A percentile compares a stretch with the other conserved stretches of the same genome.
Evolutionary conservation across 2,329 filamentous ascomycete genomes (phyloP).

Genomic region (Neofusicoccum laricinum): DNA sequence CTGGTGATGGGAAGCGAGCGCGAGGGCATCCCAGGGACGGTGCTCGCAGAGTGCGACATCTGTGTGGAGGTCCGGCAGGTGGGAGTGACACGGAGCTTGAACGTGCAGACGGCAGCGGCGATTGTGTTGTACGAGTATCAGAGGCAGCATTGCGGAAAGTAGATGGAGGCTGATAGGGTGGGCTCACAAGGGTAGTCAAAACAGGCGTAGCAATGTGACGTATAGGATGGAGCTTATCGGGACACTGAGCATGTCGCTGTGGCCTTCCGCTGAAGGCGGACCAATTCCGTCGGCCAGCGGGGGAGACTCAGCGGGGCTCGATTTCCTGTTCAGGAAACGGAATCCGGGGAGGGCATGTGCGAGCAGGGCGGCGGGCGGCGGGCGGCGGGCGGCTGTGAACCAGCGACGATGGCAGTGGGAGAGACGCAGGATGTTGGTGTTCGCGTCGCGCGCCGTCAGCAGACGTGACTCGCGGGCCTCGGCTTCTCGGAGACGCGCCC

Average conservation of each 20-base stretch:
- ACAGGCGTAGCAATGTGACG: not conserved
- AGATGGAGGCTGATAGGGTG: not conserved
- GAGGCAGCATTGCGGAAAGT: constrained; percentile 33
- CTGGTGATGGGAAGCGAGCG: constrained; percentile 52
- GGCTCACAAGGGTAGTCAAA: no score
- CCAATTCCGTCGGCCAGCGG: not conserved
- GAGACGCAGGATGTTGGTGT: no score
- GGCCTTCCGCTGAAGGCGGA: not conserved
- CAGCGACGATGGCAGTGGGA: no score
- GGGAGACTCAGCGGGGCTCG: not conserved
- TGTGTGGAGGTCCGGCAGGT: constrained; percentile 53
- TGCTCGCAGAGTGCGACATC: constrained; percentile 49
- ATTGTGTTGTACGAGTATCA: constrained; percentile 53
- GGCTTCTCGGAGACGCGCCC: not conserved
- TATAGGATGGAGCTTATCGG: not conserved
- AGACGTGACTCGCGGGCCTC: constrained; percentile 8
- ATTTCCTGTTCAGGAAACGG: not conserved
- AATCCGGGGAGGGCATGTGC: no score
- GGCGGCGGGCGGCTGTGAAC: not conserved
- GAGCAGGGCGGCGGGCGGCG: no score
- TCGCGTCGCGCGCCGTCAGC: not conserved
- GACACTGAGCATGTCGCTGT: not conserved
- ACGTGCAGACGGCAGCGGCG: constrained; percentile 54
- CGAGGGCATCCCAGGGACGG: constrained; percentile 48
- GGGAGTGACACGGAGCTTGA: constrained; percentile 53